These are phyloP conservation scores for Linnemannia zychae DNA, from an alignment of 192 early-diverging fungal species.

Conservation along the genomic window DNA sequence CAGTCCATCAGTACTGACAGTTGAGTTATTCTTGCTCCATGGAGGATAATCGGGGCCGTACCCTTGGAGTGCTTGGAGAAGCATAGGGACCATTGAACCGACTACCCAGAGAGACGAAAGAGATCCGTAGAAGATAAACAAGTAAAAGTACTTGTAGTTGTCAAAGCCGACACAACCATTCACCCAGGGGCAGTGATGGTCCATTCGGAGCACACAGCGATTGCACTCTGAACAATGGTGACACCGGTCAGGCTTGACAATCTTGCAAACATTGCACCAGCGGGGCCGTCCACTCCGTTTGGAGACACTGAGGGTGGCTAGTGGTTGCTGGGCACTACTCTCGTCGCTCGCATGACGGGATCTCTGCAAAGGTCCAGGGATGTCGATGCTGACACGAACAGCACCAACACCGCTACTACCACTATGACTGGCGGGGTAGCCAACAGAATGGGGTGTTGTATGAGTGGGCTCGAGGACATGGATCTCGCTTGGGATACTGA, in stretches of 20 bases:
- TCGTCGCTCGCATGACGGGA: conserved; percentile 11
- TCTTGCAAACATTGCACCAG: conserved; percentile 53
- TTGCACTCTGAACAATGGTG: conserved; percentile 70
- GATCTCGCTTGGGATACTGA: neutral
- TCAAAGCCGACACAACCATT: conserved; percentile 67
- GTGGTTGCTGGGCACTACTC: neutral
- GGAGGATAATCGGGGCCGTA: conserved; percentile 3
- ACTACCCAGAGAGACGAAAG: conserved; percentile 56
- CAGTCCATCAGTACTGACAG: neutral
- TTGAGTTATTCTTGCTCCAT: neutral
- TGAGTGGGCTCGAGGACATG: neutral
- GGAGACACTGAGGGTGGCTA: conserved; percentile 33
- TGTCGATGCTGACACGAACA: conserved; percentile 5
- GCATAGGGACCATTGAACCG: conserved; percentile 51
- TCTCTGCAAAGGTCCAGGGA: neutral
- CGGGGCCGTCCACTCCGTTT: conserved; percentile 36
- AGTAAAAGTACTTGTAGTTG: conserved; percentile 66
- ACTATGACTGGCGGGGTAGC: neutral
- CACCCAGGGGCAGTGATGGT: conserved; percentile 64
- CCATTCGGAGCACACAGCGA: conserved; percentile 67
- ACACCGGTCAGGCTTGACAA: conserved; percentile 66
- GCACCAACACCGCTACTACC: neutral
- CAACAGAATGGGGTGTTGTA: neutral
- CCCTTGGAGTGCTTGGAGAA: conserved; percentile 8
- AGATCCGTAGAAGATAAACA: conserved; percentile 62